A percentile compares a stretch with the other conserved stretches of the same genome.
Conservation (phyloP, 495 filamentous ascomycete species). For the Xylaria cubensis region DNA sequence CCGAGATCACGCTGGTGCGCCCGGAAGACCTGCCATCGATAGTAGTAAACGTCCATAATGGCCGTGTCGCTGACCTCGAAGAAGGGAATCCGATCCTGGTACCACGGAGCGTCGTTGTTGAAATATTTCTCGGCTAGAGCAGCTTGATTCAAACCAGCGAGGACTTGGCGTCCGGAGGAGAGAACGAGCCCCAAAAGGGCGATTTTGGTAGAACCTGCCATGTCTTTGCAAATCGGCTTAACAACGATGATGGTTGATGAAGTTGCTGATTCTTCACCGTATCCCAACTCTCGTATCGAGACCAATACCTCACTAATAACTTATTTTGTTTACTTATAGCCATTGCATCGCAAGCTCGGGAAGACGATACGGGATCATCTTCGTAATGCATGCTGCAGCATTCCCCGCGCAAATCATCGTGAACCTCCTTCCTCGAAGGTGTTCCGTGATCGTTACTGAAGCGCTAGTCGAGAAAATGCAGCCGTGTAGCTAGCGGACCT, state of each 20-base stretch:
- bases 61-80: slow-evolving; percentile 21
- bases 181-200: neutral
- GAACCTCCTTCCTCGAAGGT: neutral
- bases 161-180: neutral
- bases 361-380: neutral
- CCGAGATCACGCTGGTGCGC: slow-evolving; percentile 45
- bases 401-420: neutral
- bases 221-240: neutral
- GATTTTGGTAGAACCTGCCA: neutral
- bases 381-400: neutral
- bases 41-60: slow-evolving; percentile 45
- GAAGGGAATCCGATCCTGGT: slow-evolving; percentile 26
- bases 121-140: slow-evolving; percentile 20
- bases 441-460: neutral
- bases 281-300: neutral
- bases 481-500: neutral
- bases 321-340: neutral
- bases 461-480: neutral
- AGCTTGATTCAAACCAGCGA: neutral
- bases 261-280: neutral
- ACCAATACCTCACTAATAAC: neutral
- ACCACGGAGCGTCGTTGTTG: slow-evolving; percentile 25
- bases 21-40: slow-evolving; percentile 44
- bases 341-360: neutral
- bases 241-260: neutral